Percentiles rank a stretch among this genome's conserved stretches.
Conservation (phyloP, 805 yeast species). For the Cyberlindnera xylosilytica region DNA sequence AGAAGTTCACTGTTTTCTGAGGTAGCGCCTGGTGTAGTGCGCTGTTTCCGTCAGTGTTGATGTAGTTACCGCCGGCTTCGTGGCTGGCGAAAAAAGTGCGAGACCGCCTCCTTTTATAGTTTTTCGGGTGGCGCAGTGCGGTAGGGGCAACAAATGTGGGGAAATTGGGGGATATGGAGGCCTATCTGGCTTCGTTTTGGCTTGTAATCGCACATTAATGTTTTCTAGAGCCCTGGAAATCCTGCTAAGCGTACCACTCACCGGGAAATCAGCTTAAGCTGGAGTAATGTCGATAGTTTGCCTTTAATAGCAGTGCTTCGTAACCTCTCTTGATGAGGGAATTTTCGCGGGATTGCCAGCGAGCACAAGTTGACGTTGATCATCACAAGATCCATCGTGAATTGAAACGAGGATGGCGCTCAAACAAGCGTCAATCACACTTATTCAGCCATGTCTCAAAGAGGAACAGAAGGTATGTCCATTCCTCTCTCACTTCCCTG, state of each 20-base stretch:
- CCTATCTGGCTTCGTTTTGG: too few species aligned
- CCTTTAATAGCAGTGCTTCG: background rate
- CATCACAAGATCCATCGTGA: too few species aligned
- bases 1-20: background rate
- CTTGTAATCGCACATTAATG: too few species aligned
- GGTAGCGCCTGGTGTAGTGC: too few species aligned
- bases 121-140: background rate
- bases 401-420: background rate
- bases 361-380: too few species aligned
- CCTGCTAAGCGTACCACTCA: too few species aligned
- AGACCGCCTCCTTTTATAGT: conserved; percentile 12
- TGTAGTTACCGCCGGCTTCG: background rate
- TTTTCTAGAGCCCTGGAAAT: too few species aligned
- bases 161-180: background rate
- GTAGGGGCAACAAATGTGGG: conserved; percentile 2
- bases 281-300: too few species aligned
- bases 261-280: too few species aligned
- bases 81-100: conserved; percentile 13
- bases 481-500: background rate
- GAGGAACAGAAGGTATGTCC: conserved; percentile 12
- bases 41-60: background rate
- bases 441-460: conserved; percentile 9
- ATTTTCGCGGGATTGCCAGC: conserved; percentile 2
- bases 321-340: background rate
- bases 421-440: too few species aligned